phyloP scores from a whole-genome alignment of 371 early-diverging fungal genomes.

The Massospora cicadina region DNA sequence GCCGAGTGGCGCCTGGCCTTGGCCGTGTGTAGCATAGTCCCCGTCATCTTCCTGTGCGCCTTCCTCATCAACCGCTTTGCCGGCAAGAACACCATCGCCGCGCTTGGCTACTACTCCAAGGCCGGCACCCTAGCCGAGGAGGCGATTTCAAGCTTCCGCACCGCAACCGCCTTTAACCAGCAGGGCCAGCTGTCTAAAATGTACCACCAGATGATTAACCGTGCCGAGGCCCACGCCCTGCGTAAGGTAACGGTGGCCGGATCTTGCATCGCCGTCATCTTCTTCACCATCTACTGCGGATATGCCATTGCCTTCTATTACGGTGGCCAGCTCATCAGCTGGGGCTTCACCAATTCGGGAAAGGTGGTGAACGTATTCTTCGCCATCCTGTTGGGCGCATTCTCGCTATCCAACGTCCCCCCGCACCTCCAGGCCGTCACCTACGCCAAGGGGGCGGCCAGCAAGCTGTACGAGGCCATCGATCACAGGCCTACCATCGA shows the following conservation, averaged over 20 bases:
- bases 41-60: slow-evolving; percentile 20
- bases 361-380: slow-evolving; percentile 32
- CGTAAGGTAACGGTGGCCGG: slow-evolving; percentile 31
- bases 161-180: slow-evolving; percentile 67
- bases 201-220: slow-evolving; percentile 32
- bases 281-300: slow-evolving; percentile 38
- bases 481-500: slow-evolving; percentile 54
- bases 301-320: slow-evolving; percentile 50
- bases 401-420: slow-evolving; percentile 27
- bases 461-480: slow-evolving; percentile 48
- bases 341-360: slow-evolving; percentile 20
- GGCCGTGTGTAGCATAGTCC: slow-evolving; percentile 29
- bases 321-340: slow-evolving; percentile 27
- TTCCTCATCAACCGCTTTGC: slow-evolving; percentile 48
- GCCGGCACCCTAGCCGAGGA: slow-evolving; percentile 63
- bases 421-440: slow-evolving; percentile 40
- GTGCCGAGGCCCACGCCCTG: slow-evolving; percentile 33
- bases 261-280: slow-evolving; percentile 33
- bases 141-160: slow-evolving; percentile 67
- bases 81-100: slow-evolving; percentile 24
- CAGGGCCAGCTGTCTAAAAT: slow-evolving; percentile 42
- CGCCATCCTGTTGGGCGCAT: slow-evolving; percentile 28
- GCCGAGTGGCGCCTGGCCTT: slow-evolving; percentile 75
- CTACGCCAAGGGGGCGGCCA: slow-evolving; percentile 38
- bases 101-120: slow-evolving; percentile 35